phyloP scores from a whole-genome alignment of 345 rosid species.

The Salix purpurea region DNA sequence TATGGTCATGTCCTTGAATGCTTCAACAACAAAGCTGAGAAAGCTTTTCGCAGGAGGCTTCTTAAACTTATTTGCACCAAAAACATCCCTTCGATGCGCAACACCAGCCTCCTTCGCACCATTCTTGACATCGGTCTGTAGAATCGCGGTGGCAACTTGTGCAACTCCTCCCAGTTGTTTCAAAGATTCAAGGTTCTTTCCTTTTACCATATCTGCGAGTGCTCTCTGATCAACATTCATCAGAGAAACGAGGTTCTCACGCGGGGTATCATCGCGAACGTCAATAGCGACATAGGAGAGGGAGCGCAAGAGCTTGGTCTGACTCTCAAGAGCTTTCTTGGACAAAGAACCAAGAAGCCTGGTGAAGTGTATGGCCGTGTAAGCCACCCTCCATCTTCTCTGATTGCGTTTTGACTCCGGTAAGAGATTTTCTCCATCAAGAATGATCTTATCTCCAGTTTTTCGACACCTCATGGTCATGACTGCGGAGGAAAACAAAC shows the following conservation, averaged over 20 bases:
- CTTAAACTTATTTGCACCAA: slow-evolving; percentile 14
- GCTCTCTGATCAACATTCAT: slow-evolving; percentile 8
- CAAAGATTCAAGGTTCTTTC: slow-evolving; percentile 15
- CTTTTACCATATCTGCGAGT: slow-evolving; percentile 20
- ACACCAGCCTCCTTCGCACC: slow-evolving; percentile 23
- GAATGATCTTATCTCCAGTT: background rate
- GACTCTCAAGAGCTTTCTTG: slow-evolving; percentile 13
- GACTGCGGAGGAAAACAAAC: background rate
- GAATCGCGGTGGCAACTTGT: slow-evolving; percentile 11
- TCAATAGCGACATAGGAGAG: slow-evolving; percentile 26
- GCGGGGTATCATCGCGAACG: background rate
- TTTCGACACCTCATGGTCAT: slow-evolving; percentile 4
- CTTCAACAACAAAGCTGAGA: slow-evolving; percentile 14
- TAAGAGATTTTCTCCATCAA: slow-evolving; percentile 6
- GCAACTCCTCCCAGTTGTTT: slow-evolving; percentile 23
- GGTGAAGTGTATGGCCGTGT: slow-evolving; percentile 25
- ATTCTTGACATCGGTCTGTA: slow-evolving; percentile 17
- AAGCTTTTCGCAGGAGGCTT: slow-evolving; percentile 11
- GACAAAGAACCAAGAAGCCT: slow-evolving; percentile 36
- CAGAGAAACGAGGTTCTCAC: background rate
- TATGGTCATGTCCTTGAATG: slow-evolving; percentile 18
- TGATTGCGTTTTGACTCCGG: background rate
- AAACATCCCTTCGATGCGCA: slow-evolving; percentile 12
- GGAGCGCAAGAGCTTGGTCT: slow-evolving; percentile 13
- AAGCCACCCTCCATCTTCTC: slow-evolving; percentile 23